phyloP scores from a whole-genome alignment of 352 stramenopile genomes.

The Peronospora belbahrii region DNA sequence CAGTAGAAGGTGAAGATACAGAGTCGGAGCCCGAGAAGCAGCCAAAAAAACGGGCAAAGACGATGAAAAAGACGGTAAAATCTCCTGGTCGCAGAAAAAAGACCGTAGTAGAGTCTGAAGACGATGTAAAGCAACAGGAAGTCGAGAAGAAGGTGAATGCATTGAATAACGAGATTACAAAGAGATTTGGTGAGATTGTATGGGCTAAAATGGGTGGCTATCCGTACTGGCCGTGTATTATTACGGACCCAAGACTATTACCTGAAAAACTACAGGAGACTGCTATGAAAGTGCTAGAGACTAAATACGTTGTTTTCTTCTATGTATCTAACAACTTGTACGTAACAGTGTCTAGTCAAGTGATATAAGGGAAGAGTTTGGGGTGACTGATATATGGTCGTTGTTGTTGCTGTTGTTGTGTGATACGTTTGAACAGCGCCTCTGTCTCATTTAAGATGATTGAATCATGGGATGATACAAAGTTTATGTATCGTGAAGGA shows the following conservation, averaged over 20 bases:
- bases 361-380: not conserved
- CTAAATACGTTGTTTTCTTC: conserved; percentile 72
- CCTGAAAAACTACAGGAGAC: conserved; percentile 34
- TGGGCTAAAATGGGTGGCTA: conserved; percentile 81
- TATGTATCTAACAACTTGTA: conserved; percentile 76
- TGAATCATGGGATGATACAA: conserved; percentile 63
- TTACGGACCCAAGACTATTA: conserved; percentile 53
- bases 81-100: conserved; percentile 42
- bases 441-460: conserved; percentile 56
- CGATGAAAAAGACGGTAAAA: conserved; percentile 22
- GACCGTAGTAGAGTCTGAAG: not conserved
- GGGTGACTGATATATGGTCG: conserved; percentile 1
- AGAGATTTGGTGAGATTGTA: conserved; percentile 64
- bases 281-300: conserved; percentile 51
- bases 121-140: conserved; percentile 20
- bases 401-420: not conserved
- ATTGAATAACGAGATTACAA: conserved; percentile 50
- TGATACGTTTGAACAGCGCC: conserved; percentile 29
- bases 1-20: conserved; percentile 29
- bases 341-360: not conserved
- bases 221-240: conserved; percentile 74
- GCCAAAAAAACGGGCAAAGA: conserved; percentile 39
- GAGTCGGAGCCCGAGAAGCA: conserved; percentile 49
- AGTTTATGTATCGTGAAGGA: conserved; percentile 54
- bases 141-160: conserved; percentile 34